Conservation (phyloP, 2,329 filamentous ascomycete genomes). For the Alternaria alternata region DNA sequence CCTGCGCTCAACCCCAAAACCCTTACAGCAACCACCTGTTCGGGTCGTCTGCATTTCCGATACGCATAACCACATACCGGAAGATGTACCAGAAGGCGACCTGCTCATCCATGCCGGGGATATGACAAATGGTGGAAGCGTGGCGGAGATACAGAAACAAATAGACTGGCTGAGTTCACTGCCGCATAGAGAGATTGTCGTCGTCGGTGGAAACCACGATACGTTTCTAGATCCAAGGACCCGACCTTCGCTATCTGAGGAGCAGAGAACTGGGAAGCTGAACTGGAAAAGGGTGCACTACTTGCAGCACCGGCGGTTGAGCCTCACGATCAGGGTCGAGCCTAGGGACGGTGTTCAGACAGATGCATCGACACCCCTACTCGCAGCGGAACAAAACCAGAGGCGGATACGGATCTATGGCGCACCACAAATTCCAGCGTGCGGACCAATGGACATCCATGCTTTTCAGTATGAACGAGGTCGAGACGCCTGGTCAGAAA, state of each 20-base stretch:
- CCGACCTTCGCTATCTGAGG: conserved; percentile 57
- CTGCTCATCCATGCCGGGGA: conserved; percentile 91
- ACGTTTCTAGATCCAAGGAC: conserved; percentile 78
- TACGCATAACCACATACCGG: conserved; percentile 74
- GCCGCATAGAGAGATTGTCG: conserved; percentile 80
- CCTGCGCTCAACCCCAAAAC: conserved; percentile 71
- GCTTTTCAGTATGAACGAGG: conserved; percentile 78
- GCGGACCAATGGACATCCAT: conserved; percentile 71
- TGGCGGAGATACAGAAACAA: conserved; percentile 78
- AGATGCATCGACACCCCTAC: conserved; percentile 28
- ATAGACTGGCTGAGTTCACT: conserved; percentile 81
- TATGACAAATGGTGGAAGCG: conserved; percentile 76
- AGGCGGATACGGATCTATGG: conserved; percentile 78
- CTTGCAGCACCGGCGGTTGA: conserved; percentile 73
- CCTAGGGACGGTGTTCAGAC: conserved; percentile 11
- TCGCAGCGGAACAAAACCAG: conserved; percentile 23
- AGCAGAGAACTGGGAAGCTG: conserved; percentile 65
- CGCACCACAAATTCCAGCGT: conserved; percentile 78
- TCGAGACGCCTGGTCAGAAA: conserved; percentile 74
- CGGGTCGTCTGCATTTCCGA: conserved; percentile 89
- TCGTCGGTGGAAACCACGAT: conserved; percentile 90
- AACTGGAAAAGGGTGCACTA: conserved; percentile 77
- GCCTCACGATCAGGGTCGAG: conserved; percentile 60
- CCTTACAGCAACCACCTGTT: conserved; percentile 66
- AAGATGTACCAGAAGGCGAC: conserved; percentile 76